Base-by-base conservation (phyloP, 1,284 basidiomycete species). In the Austroboletus niveus region DNA sequence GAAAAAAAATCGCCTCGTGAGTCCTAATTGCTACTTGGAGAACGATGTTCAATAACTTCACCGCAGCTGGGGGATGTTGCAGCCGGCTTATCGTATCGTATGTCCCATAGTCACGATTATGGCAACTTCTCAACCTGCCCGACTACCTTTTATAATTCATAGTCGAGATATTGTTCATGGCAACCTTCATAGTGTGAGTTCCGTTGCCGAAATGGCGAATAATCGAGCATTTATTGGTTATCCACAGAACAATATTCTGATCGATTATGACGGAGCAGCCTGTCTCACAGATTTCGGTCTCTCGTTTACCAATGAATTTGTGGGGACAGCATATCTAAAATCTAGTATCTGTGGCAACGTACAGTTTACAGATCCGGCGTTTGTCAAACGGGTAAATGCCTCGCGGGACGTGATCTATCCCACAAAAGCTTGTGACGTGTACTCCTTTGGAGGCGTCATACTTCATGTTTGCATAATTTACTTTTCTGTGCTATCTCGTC, bases 341-440 rank as follows among this genome's bases (percentile, higher is more conserved):
- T 71, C 67, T 2, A 57, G 60, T 6, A 57, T 70, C 8, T 62
- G 62, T 31, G 73, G 71, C 9, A 52, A 53, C 12, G 45, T 70
- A 12, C 63, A 65, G 22, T 75, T 70, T 58, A 61, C 69, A 29
- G 74, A 75, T 40, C 73, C 71, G 0, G 69, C 71, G 29, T 55
- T 73, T 3, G 64, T 66, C 36, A 41, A 44, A 12, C 42, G 39
- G 24, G 53, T 45, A 9, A 40, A 53, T 20, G 9, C 8, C 11
- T 48, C 20, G 7, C 43, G 27, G 14, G 52, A 30, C 1, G 39
- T 55, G 8, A 27, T 39, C 38, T 50, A 58, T 45, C 65, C 42
- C 17, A 65, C 60, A 24, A 39, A 47, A 3, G 51, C 63, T 4
- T 62, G 65, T 43, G 69, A 66, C 39, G 54, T 70, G 14, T 70